Evolutionary conservation across 345 rosid species (phyloP), one percentile per base, ranked within the genome.

Genomic region (Arabidopsis thaliana): DNA sequence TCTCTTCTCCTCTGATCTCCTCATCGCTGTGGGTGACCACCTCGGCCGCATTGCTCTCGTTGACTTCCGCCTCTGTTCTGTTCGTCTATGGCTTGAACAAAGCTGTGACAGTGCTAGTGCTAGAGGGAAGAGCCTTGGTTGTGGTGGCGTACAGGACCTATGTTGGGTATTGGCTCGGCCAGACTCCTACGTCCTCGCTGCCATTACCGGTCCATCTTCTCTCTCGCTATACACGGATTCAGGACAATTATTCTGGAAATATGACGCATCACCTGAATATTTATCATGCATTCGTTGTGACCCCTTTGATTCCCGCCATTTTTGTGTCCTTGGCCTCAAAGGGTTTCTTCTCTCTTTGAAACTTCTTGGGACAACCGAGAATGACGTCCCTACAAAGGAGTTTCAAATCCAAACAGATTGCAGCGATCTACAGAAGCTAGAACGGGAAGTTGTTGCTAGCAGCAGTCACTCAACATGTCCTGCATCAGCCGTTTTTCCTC

Each of bases 291-390:
- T 87, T 68, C 89, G 89, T 41, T 86, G 85, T 2, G 89, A 90
- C 81, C 96, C 98, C 6, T 90, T 93, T 42, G 93, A 90, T 83
- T 79, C 85, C 56, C 89, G 95, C 80, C 95, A 87, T 78, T 84
- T 87, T 22, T 87, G 91, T 65, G 82, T 82, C 12, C 46, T 93
- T 16, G 89, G 95, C 14, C 83, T 88, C 32, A 86, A 84, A 72
- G 96, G 96, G 9, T 79, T 93, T 61, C 67, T 88, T 12, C 72
- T 93, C 9, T 93, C 93, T 10, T 67, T 85, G 36, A 87, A 75
- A 72, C 82, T 88, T 32, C 69, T 86, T 24, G 96, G 93, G 7
- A 83, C 73, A 28, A 74, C 83, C 0, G 98, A 90, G 58, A 88
- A 78, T 0, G 87, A 84, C 30, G 73, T 93, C 34, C 65, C 56